Evolutionary conservation across 2,329 filamentous ascomycete species (phyloP).

Genomic region (Beauveria asiatica): DNA sequence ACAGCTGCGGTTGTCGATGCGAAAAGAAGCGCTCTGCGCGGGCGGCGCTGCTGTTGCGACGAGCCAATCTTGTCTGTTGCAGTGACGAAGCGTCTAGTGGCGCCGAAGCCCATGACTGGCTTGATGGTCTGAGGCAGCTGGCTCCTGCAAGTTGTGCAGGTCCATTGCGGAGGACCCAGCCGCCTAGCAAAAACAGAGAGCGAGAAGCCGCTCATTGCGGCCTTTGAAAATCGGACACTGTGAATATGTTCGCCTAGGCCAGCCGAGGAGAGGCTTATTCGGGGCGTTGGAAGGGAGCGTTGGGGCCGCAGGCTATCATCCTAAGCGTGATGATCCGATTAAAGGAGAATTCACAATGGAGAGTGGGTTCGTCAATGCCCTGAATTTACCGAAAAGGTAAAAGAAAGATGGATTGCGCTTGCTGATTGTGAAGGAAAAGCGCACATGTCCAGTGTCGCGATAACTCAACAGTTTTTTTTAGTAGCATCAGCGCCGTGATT

Average conservation of each 20-base stretch:
- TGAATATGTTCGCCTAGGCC: not conserved
- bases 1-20: constrained; percentile 44
- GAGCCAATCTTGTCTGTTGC: constrained; percentile 14
- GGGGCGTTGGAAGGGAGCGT: not conserved
- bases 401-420: not conserved
- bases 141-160: constrained; percentile 36
- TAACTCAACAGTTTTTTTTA: constrained; percentile 13
- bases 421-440: not conserved
- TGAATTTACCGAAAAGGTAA: not conserved
- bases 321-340: not conserved
- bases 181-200: constrained; percentile 30
- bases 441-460: not conserved
- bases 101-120: constrained; percentile 18
- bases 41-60: constrained; percentile 17
- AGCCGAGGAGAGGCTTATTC: not conserved
- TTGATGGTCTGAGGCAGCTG: constrained; percentile 27
- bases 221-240: not conserved
- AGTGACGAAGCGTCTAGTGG: constrained; percentile 23
- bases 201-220: constrained; percentile 35
- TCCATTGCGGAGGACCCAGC: constrained; percentile 34
- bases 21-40: constrained; percentile 32
- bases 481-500: constrained; percentile 14
- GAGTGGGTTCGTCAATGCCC: not conserved
- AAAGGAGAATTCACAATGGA: not conserved
- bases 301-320: constrained; percentile 8